Conservation (phyloP, 768 basidiomycete genomes). For the Naematelia encephala region DNA sequence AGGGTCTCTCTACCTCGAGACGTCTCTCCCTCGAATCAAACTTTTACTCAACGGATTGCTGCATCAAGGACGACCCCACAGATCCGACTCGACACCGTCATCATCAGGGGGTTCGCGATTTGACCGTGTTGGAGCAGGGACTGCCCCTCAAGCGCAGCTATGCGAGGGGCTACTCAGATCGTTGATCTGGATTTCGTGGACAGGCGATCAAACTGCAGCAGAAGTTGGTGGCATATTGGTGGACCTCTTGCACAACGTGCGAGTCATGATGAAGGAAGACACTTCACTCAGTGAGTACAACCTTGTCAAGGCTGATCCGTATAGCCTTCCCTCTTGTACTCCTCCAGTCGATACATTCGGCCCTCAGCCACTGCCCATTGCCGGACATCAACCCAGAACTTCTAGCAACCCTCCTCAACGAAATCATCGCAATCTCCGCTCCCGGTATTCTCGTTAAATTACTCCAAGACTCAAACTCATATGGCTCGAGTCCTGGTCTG, state of each 20-base stretch:
- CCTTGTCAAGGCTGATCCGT: background rate
- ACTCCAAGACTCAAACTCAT: conserved; percentile 14
- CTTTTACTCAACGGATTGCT: conserved; percentile 26
- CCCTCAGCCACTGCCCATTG: conserved; percentile 26
- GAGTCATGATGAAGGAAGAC: conserved; percentile 18
- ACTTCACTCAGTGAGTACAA: conserved; percentile 19
- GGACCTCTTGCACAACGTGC: conserved; percentile 18
- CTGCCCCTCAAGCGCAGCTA: conserved; percentile 25
- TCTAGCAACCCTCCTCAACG: conserved; percentile 12
- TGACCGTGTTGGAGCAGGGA: background rate
- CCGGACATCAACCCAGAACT: conserved; percentile 9
- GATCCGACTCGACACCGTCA: conserved; percentile 19
- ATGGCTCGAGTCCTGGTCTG: background rate
- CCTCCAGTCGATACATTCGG: conserved; percentile 28
- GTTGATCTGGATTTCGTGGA: conserved; percentile 34
- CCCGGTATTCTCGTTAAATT: conserved; percentile 35
- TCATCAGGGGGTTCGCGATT: conserved; percentile 9
- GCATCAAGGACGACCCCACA: conserved; percentile 13
- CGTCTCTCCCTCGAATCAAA: conserved; percentile 24
- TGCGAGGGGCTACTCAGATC: conserved; percentile 33
- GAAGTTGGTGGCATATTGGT: conserved; percentile 21
- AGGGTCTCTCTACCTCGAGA: conserved; percentile 16
- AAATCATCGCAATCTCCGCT: conserved; percentile 21
- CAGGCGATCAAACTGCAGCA: conserved; percentile 5
- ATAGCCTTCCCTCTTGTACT: conserved; percentile 40